Evolutionary conservation across 352 stramenopile genomes (phyloP).

Genomic region (Pythium pectinolyticum): DNA sequence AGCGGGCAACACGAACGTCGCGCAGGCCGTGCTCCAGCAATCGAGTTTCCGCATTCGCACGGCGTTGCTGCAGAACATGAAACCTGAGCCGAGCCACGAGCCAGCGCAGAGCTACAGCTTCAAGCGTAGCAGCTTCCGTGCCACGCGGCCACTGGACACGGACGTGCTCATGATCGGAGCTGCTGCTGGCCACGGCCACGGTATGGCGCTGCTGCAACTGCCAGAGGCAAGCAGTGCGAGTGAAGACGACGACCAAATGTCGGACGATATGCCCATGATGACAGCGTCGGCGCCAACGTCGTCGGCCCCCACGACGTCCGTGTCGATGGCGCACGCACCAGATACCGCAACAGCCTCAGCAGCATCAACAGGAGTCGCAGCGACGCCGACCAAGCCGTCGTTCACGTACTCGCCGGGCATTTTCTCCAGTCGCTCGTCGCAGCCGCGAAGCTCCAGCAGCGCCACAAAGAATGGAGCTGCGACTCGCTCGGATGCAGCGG

Average conservation of each 20-base stretch:
- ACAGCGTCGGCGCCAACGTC: slow-evolving; percentile 18
- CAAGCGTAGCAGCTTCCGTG: slow-evolving; percentile 20
- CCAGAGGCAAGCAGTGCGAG: slow-evolving; percentile 22
- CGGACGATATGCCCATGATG: slow-evolving; percentile 36
- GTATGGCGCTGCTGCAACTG: slow-evolving; percentile 21
- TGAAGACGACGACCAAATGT: slow-evolving; percentile 39
- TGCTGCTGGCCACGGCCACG: no score
- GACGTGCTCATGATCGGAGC: slow-evolving; percentile 38
- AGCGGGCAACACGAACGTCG: slow-evolving; percentile 61
- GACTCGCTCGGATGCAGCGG: no score
- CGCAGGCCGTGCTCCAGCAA: slow-evolving; percentile 53
- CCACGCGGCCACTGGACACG: slow-evolving; percentile 29
- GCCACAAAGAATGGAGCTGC: slow-evolving; percentile 25
- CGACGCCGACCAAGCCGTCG: background rate
- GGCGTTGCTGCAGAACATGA: slow-evolving; percentile 70
- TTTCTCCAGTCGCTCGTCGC: slow-evolving; percentile 55
- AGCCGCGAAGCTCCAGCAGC: slow-evolving; percentile 35
- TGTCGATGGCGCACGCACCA: background rate
- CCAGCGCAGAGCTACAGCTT: slow-evolving; percentile 15
- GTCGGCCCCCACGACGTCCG: slow-evolving; percentile 6
- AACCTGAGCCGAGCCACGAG: slow-evolving; percentile 41
- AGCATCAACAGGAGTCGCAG: background rate
- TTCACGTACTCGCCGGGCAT: slow-evolving; percentile 64
- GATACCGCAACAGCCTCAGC: background rate
- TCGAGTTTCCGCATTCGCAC: slow-evolving; percentile 64